phyloP scores from a whole-genome alignment of 192 early-diverging fungal genomes.

The Backusella tuberculispora region DNA sequence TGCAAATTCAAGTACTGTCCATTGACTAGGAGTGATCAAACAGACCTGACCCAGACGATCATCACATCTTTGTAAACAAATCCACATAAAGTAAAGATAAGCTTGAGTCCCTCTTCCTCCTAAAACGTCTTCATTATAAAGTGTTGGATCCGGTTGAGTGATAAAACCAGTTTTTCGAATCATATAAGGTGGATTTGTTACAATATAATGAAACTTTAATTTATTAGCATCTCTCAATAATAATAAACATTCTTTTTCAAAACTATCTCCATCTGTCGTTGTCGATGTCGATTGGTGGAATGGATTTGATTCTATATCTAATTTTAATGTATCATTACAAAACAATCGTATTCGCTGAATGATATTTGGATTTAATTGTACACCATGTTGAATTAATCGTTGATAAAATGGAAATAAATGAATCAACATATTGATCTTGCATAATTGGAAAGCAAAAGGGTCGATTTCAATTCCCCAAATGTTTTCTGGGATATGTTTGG shows the following conservation, averaged over 20 bases:
- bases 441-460: conserved; percentile 53
- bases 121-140: conserved; percentile 54
- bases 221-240: conserved; percentile 42
- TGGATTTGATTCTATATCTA: conserved; percentile 29
- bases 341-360: conserved; percentile 51
- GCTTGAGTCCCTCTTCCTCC: conserved; percentile 56
- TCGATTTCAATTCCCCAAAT: conserved; percentile 64
- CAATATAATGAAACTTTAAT: conserved; percentile 59
- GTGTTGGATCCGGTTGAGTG: conserved; percentile 48
- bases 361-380: background rate
- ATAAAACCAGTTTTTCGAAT: conserved; percentile 61
- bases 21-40: conserved; percentile 64
- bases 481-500: conserved; percentile 42
- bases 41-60: conserved; percentile 50
- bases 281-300: background rate
- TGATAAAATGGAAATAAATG: conserved; percentile 54
- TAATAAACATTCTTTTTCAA: conserved; percentile 48
- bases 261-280: conserved; percentile 10
- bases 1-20: conserved; percentile 62
- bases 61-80: conserved; percentile 54
- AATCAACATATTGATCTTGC: conserved; percentile 52
- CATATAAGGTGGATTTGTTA: conserved; percentile 67
- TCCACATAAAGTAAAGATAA: conserved; percentile 64
- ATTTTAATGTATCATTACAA: conserved; percentile 56
- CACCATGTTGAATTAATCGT: conserved; percentile 27